These are phyloP conservation scores for Articulospora tetracladia DNA, from an alignment of 495 filamentous ascomycete genomes.

Conservation along the genomic window DNA sequence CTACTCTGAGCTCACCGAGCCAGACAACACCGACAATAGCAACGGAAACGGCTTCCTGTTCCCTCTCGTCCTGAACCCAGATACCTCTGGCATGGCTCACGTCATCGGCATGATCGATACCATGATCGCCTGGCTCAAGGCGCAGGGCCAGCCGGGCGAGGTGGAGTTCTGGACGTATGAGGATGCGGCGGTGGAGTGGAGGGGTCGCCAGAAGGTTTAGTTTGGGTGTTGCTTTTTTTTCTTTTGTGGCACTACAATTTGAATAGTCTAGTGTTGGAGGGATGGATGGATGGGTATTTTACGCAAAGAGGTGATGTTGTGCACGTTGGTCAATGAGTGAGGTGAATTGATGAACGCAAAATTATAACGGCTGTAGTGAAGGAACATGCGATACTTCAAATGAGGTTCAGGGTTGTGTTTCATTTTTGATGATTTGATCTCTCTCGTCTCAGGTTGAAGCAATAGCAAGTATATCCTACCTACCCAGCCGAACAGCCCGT, in stretches of 20 bases:
- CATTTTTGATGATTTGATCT: no score
- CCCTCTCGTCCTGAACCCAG: conserved; percentile 58
- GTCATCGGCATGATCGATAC: conserved; percentile 54
- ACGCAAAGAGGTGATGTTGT: no score
- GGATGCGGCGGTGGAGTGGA: conserved; percentile 38
- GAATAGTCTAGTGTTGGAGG: no score
- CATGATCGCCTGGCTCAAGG: conserved; percentile 49
- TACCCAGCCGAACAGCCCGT: no score
- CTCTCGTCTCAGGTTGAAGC: no score
- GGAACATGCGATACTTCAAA: no score
- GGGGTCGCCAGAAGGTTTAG: conserved; percentile 14
- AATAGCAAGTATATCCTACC: no score
- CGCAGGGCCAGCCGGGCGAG: conserved; percentile 32
- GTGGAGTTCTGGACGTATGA: conserved; percentile 45
- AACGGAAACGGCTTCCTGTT: conserved; percentile 47
- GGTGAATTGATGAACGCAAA: no score
- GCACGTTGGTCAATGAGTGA: no score
- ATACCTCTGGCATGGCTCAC: conserved; percentile 55
- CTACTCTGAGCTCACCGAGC: conserved; percentile 51
- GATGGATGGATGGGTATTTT: neutral
- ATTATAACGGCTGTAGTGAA: no score
- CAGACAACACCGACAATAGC: neutral
- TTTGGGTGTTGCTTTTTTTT: neutral
- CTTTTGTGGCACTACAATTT: no score
- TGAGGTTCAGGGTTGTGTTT: no score